Base-by-base conservation (phyloP, 2,329 filamentous ascomycete species). In the Cladobotryum mycophilum region DNA sequence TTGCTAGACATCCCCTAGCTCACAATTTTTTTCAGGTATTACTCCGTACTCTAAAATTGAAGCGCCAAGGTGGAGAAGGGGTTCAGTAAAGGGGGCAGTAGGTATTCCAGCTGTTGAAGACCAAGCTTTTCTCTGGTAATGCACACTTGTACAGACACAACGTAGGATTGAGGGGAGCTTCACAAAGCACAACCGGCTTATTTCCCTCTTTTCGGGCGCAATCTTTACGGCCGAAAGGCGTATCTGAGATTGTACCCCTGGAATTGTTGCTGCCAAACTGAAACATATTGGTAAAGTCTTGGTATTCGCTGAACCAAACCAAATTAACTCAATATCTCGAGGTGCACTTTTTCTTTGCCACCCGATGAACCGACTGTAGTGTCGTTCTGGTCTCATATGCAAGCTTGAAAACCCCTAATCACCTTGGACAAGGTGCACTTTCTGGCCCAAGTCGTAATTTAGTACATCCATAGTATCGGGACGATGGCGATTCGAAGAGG, bases 21-120 rank as follows among this genome's bases (percentile, higher is more conserved):
- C 25, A 30, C 9, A 30, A 30, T 5, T 6, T 38, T n/a, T 38
- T 38, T 5, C 36, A n/a, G 36, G 14, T 38, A 38, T n/a, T 38
- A 38, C 36, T 38, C 41, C 42, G 40, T 45, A 37, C 49, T 45
- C 37, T 43, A 51, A 51, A 41, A 43, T 51, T 51, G 48, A 47
- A 18, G 49, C 49, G 45, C 44, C 3, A 20, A 36, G 35, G 45
- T 52, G 49, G 49, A 43, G 49, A 47, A 46, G 48, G 48, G 48
- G 18, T 37, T 51, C 36, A 45, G 33, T 36, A 41, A 41, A n/a
- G n/a, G 47, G 48, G 36, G 36, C 36, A 36, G 37, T 20, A 38
- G 35, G 37, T 20, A 38, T 30, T 30, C 25, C 25, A 30, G 25
- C 25, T 30, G 25, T 6, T 30, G 25, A 30, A 30, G 6, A 30